phyloP scores from a whole-genome alignment of 225 moss, liverwort and hornwort species.

The Bryum argenteum region DNA sequence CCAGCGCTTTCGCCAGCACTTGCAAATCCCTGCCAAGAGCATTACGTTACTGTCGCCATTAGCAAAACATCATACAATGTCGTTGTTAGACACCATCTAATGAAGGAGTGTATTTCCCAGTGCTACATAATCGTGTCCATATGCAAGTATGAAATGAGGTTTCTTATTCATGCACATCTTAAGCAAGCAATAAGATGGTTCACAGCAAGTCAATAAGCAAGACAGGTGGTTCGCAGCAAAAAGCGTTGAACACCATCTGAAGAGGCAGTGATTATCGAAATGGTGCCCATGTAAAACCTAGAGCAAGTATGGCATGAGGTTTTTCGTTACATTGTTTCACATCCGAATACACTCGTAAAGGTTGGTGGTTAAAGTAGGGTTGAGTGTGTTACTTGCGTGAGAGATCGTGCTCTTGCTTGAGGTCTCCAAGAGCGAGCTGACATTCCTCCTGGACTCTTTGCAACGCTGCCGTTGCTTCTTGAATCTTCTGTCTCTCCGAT shows the following conservation, averaged over 20 bases:
- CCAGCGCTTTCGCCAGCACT: conserved; percentile 24
- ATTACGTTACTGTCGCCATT: not conserved
- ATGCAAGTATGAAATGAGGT: not conserved
- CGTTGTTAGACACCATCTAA: no score
- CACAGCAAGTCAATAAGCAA: no score
- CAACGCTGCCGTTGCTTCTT: conserved; percentile 30
- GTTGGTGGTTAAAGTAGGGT: not conserved
- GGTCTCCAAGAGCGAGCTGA: conserved; percentile 25
- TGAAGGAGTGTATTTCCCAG: no score
- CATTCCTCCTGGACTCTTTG: conserved; percentile 42
- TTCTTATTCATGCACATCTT: not conserved
- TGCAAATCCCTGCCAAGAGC: conserved; percentile 30
- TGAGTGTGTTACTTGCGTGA: conserved; percentile 18
- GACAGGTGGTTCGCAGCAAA: no score
- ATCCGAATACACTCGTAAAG: not conserved
- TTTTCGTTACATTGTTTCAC: not conserved
- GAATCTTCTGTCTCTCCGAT: conserved; percentile 30
- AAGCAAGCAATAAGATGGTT: no score
- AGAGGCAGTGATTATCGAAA: no score
- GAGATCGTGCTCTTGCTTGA: conserved; percentile 34
- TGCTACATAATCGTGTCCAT: no score
- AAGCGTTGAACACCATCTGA: no score
- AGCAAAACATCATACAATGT: not conserved
- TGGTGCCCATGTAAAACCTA: not conserved
- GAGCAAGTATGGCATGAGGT: not conserved